Evolutionary conservation across 192 early-diverging fungal genomes (phyloP).

Genomic region (Nowakowskiella sp.): DNA sequence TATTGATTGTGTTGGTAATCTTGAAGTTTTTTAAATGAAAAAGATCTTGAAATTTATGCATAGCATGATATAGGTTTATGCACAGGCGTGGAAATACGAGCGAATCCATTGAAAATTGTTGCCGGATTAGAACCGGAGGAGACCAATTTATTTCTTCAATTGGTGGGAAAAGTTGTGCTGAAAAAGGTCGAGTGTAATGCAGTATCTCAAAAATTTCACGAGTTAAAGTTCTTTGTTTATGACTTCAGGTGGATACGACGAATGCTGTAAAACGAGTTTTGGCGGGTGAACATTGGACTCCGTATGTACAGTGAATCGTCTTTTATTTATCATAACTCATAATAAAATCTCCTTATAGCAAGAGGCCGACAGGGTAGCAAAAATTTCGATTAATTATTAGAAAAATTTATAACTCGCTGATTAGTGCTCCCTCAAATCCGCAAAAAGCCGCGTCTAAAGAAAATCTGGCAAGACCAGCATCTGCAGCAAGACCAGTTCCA

Average conservation of each 20-base stretch:
- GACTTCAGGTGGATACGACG: slow-evolving; percentile 31
- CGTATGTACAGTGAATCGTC: neutral
- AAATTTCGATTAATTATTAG: too few species aligned
- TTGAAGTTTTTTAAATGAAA: neutral
- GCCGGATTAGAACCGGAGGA: slow-evolving; percentile 52
- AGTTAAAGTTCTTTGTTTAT: neutral
- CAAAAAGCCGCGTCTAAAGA: too few species aligned
- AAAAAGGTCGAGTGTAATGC: slow-evolving; percentile 34
- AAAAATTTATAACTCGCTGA: too few species aligned
- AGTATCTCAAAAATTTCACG: neutral
- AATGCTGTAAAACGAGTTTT: slow-evolving; percentile 36
- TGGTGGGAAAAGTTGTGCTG: slow-evolving; percentile 39
- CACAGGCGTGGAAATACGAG: slow-evolving; percentile 32
- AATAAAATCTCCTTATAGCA: too few species aligned
- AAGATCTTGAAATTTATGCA: neutral
- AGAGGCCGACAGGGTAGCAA: too few species aligned
- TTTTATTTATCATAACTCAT: too few species aligned
- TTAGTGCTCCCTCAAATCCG: too few species aligned
- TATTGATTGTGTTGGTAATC: slow-evolving; percentile 36
- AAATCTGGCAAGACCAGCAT: too few species aligned
- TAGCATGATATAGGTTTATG: slow-evolving; percentile 13
- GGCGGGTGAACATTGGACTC: slow-evolving; percentile 37
- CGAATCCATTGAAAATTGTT: slow-evolving; percentile 49
- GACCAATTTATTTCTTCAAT: slow-evolving; percentile 46
- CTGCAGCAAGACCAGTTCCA: too few species aligned